phyloP scores from a whole-genome alignment of 2,329 filamentous ascomycete genomes.

The Penicillium decumbens region DNA sequence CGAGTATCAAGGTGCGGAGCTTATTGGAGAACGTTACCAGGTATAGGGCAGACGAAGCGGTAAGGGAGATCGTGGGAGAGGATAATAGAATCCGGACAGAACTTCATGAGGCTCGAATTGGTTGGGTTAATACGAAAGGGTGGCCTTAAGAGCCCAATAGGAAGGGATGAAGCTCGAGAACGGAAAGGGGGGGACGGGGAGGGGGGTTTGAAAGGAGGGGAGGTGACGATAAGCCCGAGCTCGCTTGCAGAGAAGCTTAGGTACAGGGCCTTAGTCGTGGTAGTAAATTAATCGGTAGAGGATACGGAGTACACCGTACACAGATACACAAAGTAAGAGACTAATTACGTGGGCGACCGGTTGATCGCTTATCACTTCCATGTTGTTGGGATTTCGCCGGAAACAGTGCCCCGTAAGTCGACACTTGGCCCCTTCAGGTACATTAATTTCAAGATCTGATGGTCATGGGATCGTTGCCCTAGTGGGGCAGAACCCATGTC shows the following conservation, averaged over 20 bases:
- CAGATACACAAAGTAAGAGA: neutral
- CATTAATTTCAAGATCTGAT: constrained; percentile 14
- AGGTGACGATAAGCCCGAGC: constrained; percentile 1
- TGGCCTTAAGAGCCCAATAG: constrained; percentile 16
- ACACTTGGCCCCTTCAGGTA: constrained; percentile 4
- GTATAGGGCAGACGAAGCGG: constrained; percentile 11
- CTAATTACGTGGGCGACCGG: neutral
- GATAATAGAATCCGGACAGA: constrained; percentile 6
- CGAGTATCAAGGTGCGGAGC: constrained; percentile 1
- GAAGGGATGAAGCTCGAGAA: constrained; percentile 12
- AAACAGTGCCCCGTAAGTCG: constrained; percentile 3
- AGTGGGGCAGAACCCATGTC: constrained; percentile 8
- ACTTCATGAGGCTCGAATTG: constrained; percentile 16
- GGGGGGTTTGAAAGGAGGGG: constrained; percentile 3
- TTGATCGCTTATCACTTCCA: constrained; percentile 9
- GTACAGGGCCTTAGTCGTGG: neutral
- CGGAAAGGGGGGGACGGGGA: neutral
- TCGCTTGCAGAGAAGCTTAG: neutral
- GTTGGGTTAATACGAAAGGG: constrained; percentile 2
- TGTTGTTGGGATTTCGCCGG: constrained; percentile 2
- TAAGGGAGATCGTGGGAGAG: constrained; percentile 12
- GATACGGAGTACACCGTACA: neutral
- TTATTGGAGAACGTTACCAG: neutral
- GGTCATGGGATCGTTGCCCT: constrained; percentile 20
- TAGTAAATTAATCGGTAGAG: neutral